Evolutionary conservation across 129 eudicot species (phyloP).

Genomic region (Pseudognaphalium luteoalbum): DNA sequence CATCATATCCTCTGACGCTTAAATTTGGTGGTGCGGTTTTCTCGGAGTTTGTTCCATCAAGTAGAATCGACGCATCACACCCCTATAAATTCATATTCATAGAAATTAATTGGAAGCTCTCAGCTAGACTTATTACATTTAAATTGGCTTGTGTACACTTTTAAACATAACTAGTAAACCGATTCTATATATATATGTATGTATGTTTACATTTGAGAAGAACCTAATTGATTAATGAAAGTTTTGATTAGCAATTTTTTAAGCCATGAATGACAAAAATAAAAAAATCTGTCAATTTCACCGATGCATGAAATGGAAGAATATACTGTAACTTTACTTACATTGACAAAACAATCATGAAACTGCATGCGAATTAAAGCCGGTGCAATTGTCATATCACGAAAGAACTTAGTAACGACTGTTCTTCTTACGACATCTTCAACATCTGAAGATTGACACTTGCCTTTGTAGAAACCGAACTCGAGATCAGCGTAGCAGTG

Average conservation of each 20-base stretch:
- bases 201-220: too few species aligned
- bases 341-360: conserved; percentile 78
- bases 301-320: neutral
- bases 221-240: too few species aligned
- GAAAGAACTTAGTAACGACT: conserved; percentile 14
- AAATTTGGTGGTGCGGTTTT: conserved; percentile 45
- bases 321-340: conserved; percentile 8
- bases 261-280: too few species aligned
- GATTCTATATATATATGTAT: too few species aligned
- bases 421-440: conserved; percentile 44
- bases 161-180: too few species aligned
- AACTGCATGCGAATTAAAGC: conserved; percentile 76
- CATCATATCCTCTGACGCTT: conserved; percentile 52
- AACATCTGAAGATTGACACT: conserved; percentile 42
- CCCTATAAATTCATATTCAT: conserved; percentile 36
- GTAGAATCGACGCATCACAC: conserved; percentile 64
- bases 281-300: too few species aligned
- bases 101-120: too few species aligned
- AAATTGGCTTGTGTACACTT: too few species aligned
- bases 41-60: conserved; percentile 49
- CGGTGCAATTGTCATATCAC: conserved; percentile 45
- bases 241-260: too few species aligned
- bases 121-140: too few species aligned
- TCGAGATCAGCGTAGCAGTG: conserved; percentile 38
- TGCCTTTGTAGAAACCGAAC: conserved; percentile 53